Evolutionary conservation across 2,329 filamentous ascomycete species (phyloP).

Genomic region (Aureobasidium mangrovei): DNA sequence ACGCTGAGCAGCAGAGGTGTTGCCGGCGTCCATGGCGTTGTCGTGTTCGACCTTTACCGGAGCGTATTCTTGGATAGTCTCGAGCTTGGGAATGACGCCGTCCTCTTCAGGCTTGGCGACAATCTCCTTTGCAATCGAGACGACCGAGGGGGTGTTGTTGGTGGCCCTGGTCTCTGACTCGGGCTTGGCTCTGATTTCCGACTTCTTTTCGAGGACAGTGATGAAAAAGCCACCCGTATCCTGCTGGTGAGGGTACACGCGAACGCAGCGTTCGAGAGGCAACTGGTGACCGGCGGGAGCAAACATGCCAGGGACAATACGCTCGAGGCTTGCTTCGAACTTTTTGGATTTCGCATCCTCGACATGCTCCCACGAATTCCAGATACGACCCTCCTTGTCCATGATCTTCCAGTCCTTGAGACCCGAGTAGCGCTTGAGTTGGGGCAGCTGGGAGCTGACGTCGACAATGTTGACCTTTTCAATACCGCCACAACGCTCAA

Average conservation of each 20-base stretch:
- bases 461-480: constrained; percentile 77
- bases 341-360: constrained; percentile 53
- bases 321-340: constrained; percentile 52
- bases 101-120: constrained; percentile 27
- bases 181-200: constrained; percentile 70
- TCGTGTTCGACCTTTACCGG: constrained; percentile 18
- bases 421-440: constrained; percentile 67
- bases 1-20: constrained; percentile 20
- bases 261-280: constrained; percentile 81
- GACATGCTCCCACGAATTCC: constrained; percentile 76
- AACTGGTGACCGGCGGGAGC: constrained; percentile 53
- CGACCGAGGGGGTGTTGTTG: constrained; percentile 17
- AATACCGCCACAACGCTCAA: constrained; percentile 78
- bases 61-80: constrained; percentile 25
- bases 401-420: constrained; percentile 82
- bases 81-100: constrained; percentile 19
- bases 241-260: constrained; percentile 89
- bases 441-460: constrained; percentile 67
- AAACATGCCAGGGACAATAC: constrained; percentile 78
- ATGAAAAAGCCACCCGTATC: constrained; percentile 98
- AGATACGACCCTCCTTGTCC: constrained; percentile 73
- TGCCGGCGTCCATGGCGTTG: constrained; percentile 15
- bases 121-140: constrained; percentile 33
- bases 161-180: constrained; percentile 49
- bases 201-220: constrained; percentile 82